Evolutionary conservation across 352 stramenopile genomes (phyloP).

Genomic region (Pythium aphanidermatum): DNA sequence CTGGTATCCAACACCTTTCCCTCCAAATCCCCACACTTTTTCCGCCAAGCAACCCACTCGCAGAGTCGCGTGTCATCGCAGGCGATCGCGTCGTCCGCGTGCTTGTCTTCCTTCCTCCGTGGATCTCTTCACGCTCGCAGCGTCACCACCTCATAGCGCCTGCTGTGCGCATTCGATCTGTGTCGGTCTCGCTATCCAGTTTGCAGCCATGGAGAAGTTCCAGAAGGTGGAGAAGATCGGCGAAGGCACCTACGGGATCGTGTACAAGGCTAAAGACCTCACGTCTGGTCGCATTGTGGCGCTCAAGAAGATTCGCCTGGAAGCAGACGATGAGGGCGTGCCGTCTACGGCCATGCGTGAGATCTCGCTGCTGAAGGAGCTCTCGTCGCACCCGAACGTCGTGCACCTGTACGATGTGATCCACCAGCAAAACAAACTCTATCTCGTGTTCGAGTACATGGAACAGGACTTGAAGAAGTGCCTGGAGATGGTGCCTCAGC

Average conservation of each 20-base stretch:
- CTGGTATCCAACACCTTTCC: neutral
- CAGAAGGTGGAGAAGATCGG: constrained; percentile 85
- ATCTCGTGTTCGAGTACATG: constrained; percentile 85
- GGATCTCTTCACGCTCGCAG: neutral
- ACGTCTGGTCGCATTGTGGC: constrained; percentile 89
- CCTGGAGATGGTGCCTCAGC: constrained; percentile 90
- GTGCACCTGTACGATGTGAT: constrained; percentile 84
- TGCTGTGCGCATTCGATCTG: neutral
- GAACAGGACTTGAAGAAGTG: constrained; percentile 86
- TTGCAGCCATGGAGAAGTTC: constrained; percentile 68
- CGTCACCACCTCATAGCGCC: neutral
- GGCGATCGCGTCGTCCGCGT: too few species aligned
- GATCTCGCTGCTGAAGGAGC: constrained; percentile 94
- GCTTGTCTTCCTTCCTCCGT: neutral
- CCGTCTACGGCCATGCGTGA: constrained; percentile 96
- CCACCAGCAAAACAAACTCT: constrained; percentile 84
- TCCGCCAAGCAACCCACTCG: constrained; percentile 12
- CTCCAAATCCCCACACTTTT: constrained; percentile 13
- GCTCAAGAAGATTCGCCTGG: constrained; percentile 91
- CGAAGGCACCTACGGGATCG: constrained; percentile 95
- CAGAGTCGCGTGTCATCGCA: neutral
- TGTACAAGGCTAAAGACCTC: constrained; percentile 95
- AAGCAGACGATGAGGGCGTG: constrained; percentile 96
- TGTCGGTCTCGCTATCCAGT: neutral
- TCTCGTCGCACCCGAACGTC: constrained; percentile 93